Evolutionary conservation across 352 stramenopile genomes (phyloP), one percentile per base, ranked within the genome.

Genomic region (Globisporangium takayamanum): DNA sequence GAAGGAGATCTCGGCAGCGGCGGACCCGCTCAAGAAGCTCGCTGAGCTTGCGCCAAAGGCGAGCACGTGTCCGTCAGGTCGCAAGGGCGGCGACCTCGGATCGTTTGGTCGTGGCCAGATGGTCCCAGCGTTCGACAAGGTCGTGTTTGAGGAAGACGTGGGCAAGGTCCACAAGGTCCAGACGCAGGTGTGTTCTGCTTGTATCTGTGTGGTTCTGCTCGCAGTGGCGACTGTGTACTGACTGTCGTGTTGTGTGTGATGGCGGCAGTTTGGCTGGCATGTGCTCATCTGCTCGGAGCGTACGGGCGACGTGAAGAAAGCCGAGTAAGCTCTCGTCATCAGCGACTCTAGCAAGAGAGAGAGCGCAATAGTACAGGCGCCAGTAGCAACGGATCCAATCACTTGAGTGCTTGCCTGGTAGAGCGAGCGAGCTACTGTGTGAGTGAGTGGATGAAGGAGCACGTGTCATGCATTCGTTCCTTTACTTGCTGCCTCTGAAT

Each of bases 91-190:
- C 5, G 78, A 89, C 53, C 58, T 93, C 18, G 83, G 83, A 37
- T 73, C 55, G 11, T 93, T 93, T 55, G 69, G 76, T 4, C 78
- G 79, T 16, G 83, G 80, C 14, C 74, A 88, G 68, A 92, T 92
- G 83, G 75, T 89, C 57, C 73, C 78, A 3, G 75, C 78, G 64
- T 90, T 92, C 36, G 80, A 92, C 60, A 80, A 82, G 57, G 79
- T 93, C 20, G 80, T 88, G 36, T 91, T 93, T 57, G 77, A 93
- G 52, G 67, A 78, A 50, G 51, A 63, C 25, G 73, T 87, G 51
- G 75, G 77, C 50, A 66, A 74, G 15, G 77, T 89, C 30, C 77
- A 90, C 73, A 92, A 90, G 64, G 76, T 92, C 45, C 69, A 83
- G 66, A 90, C 82, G 18, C 76, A 89, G 80, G 80, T 88, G 69